Evolutionary conservation across 768 basidiomycete genomes (phyloP).

Genomic region (Lyophyllum semitale): DNA sequence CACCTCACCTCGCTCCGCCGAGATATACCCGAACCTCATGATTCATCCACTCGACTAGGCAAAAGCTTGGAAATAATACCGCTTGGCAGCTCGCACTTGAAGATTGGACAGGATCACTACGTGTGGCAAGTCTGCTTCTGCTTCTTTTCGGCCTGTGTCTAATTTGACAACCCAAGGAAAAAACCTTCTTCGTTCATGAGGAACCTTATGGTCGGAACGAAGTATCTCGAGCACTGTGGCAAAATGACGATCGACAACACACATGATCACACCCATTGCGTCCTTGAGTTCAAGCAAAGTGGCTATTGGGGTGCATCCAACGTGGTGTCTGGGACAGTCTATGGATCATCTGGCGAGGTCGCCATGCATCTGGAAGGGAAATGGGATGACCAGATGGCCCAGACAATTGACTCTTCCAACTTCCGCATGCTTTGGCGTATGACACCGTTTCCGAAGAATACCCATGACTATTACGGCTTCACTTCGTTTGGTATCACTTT

Average conservation of each 20-base stretch:
- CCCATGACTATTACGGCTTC: constrained; percentile 79
- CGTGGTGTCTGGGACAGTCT: constrained; percentile 63
- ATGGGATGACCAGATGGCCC: constrained; percentile 85
- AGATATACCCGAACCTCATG: constrained; percentile 16
- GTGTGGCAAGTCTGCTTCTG: constrained; percentile 55
- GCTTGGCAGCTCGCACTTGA: constrained; percentile 67
- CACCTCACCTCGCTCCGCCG: constrained; percentile 2
- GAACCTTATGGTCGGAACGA: constrained; percentile 88
- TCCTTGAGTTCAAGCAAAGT: constrained; percentile 84
- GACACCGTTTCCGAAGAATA: constrained; percentile 69
- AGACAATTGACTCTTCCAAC: constrained; percentile 64
- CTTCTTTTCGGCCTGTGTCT: not conserved
- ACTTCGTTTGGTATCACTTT: constrained; percentile 78
- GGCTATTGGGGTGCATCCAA: constrained; percentile 85
- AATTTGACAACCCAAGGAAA: constrained; percentile 48
- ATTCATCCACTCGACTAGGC: constrained; percentile 54
- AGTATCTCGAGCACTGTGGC: constrained; percentile 86
- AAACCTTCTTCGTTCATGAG: constrained; percentile 88
- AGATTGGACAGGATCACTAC: constrained; percentile 67
- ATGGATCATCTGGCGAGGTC: constrained; percentile 52
- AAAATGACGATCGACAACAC: constrained; percentile 75
- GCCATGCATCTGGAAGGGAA: constrained; percentile 78
- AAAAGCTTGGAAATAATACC: constrained; percentile 89
- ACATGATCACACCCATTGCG: constrained; percentile 54
- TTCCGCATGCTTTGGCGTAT: constrained; percentile 80